phyloP scores from a whole-genome alignment of 805 yeast species.

The Dipodascus geniculatus region DNA sequence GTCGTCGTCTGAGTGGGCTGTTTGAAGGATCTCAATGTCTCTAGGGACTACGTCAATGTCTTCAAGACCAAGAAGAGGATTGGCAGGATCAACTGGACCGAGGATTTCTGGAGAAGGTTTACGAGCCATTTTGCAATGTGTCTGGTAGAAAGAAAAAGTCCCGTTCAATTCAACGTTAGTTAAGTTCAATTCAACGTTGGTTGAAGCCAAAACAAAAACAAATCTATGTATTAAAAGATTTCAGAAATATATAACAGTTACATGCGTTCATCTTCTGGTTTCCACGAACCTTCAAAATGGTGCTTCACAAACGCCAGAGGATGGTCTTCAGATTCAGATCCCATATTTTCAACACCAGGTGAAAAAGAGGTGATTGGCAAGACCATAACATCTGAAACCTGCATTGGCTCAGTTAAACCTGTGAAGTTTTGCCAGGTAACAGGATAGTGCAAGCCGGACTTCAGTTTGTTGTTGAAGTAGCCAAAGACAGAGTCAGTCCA shows the following conservation, averaged over 20 bases:
- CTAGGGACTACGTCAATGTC: background rate
- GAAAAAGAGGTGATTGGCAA: constrained; percentile 82
- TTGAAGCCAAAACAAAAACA: no score
- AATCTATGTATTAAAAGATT: background rate
- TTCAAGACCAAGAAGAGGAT: background rate
- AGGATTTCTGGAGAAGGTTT: background rate
- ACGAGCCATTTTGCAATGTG: background rate
- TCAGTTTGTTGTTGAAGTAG: constrained; percentile 37
- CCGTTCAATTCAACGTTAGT: no score
- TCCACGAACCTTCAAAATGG: constrained; percentile 56
- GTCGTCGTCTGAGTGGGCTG: background rate
- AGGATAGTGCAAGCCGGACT: constrained; percentile 18
- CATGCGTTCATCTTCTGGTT: constrained; percentile 24
- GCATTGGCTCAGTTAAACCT: constrained; percentile 57
- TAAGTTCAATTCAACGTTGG: no score
- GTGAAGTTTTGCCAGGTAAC: constrained; percentile 69
- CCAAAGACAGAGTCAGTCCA: constrained; percentile 82
- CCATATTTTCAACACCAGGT: constrained; percentile 84
- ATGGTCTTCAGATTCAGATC: constrained; percentile 51
- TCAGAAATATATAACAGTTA: background rate
- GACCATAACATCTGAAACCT: constrained; percentile 73
- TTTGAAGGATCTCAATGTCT: background rate
- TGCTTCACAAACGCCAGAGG: constrained; percentile 82
- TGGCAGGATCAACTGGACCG: background rate
- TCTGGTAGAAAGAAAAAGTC: no score